A percentile compares a stretch with the other conserved stretches of the same genome.
Conservation (phyloP, 2,329 filamentous ascomycete species). For the Didymella sp. region DNA sequence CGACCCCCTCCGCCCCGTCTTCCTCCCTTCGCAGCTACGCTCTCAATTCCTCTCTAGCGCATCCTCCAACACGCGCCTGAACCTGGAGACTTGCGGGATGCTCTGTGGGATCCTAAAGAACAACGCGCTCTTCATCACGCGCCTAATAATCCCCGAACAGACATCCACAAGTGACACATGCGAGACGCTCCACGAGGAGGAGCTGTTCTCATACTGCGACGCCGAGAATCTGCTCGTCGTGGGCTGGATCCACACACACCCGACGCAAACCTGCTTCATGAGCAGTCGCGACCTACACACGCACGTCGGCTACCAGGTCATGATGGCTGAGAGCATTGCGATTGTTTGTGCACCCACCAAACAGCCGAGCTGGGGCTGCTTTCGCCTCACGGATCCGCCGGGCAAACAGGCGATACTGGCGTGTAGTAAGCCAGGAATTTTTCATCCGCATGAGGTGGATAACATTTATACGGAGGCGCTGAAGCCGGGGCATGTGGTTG, state of each 20-base stretch:
- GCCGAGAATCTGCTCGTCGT: constrained; percentile 82
- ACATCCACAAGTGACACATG: constrained; percentile 90
- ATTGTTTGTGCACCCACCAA: constrained; percentile 93
- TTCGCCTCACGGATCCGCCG: constrained; percentile 90
- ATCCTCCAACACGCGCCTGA: constrained; percentile 75
- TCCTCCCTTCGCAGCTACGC: constrained; percentile 80
- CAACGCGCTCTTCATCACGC: constrained; percentile 90
- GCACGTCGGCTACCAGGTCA: constrained; percentile 91
- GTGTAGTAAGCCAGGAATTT: constrained; percentile 79
- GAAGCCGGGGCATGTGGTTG: constrained; percentile 65
- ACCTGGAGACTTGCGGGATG: constrained; percentile 94
- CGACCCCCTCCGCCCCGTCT: constrained; percentile 82
- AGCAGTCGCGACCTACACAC: constrained; percentile 93
- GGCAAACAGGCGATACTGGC: constrained; percentile 83
- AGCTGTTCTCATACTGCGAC: constrained; percentile 89
- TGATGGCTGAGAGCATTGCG: constrained; percentile 94
- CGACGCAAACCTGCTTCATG: constrained; percentile 97
- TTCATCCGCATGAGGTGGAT: constrained; percentile 76
- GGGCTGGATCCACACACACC: constrained; percentile 98
- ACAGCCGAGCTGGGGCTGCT: constrained; percentile 84
- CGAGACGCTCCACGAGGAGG: constrained; percentile 86
- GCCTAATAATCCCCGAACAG: constrained; percentile 89
- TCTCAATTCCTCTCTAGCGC: constrained; percentile 77
- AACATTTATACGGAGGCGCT: constrained; percentile 80
- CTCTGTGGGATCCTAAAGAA: constrained; percentile 89